These are phyloP conservation scores for Spencermartinsiella europaea DNA, from an alignment of 805 yeast genomes.

Conservation along the genomic window DNA sequence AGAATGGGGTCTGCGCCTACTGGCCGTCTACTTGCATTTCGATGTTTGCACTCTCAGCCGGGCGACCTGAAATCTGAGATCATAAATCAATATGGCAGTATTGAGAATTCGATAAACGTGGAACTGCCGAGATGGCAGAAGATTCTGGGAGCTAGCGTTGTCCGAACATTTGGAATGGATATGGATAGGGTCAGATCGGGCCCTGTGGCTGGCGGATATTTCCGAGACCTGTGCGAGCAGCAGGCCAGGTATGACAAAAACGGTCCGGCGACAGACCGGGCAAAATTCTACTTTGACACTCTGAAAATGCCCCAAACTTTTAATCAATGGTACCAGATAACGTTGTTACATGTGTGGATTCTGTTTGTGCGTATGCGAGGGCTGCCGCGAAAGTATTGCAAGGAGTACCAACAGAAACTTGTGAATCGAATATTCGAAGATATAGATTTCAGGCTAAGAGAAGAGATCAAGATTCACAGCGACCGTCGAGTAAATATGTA, in stretches of 20 bases:
- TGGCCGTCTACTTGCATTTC: too few species aligned
- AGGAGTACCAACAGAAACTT: slow-evolving; percentile 84
- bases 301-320: slow-evolving; percentile 79
- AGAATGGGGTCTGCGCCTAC: too few species aligned
- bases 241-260: slow-evolving; percentile 47
- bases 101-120: slow-evolving; percentile 20
- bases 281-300: slow-evolving; percentile 80
- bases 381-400: slow-evolving; percentile 84
- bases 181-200: slow-evolving; percentile 93
- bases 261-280: slow-evolving; percentile 53
- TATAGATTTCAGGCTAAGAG: slow-evolving; percentile 77
- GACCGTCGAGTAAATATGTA: slow-evolving; percentile 80
- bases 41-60: not conserved
- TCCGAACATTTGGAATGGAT: slow-evolving; percentile 58
- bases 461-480: slow-evolving; percentile 78
- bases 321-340: slow-evolving; percentile 94
- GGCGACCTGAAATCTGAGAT: slow-evolving; percentile 28
- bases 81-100: slow-evolving; percentile 25
- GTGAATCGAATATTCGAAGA: slow-evolving; percentile 87
- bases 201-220: slow-evolving; percentile 85
- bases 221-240: slow-evolving; percentile 78
- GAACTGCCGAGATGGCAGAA: slow-evolving; percentile 28
- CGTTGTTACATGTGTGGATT: slow-evolving; percentile 89
- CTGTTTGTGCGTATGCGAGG: slow-evolving; percentile 93
- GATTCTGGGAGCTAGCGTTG: slow-evolving; percentile 28